These are phyloP conservation scores for Polyplosphaeria fusca DNA, from an alignment of 495 filamentous ascomycete species.

Conservation along the genomic window DNA sequence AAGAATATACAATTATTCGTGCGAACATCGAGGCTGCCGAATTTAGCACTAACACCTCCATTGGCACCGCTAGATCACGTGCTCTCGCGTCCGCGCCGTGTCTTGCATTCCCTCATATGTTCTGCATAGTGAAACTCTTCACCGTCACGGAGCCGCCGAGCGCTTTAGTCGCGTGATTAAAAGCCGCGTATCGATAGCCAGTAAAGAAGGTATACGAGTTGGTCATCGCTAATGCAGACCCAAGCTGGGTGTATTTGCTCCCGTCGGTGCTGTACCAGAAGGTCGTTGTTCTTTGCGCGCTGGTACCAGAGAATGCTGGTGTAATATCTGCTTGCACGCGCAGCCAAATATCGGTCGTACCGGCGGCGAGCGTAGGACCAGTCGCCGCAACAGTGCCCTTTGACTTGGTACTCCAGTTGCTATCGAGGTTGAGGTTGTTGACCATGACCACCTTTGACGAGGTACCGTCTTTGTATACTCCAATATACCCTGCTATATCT, in stretches of 20 bases:
- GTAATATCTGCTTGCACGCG: conserved; percentile 45
- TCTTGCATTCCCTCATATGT: background rate
- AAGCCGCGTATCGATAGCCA: conserved; percentile 57
- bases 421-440: conserved; percentile 31
- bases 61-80: too few species aligned
- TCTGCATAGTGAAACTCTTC: conserved; percentile 33
- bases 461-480: conserved; percentile 39
- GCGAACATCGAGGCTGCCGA: too few species aligned
- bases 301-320: conserved; percentile 32
- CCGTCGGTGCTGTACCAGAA: conserved; percentile 57
- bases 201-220: conserved; percentile 53
- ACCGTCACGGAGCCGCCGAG: conserved; percentile 51
- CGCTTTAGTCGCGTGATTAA: conserved; percentile 55
- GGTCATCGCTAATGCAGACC: conserved; percentile 43
- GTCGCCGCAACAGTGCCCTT: conserved; percentile 42
- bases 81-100: too few species aligned
- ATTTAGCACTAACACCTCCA: too few species aligned
- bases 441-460: conserved; percentile 35
- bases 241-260: conserved; percentile 44
- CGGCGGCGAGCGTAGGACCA: conserved; percentile 22
- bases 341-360: conserved; percentile 43
- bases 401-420: conserved; percentile 44
- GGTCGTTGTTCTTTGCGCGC: conserved; percentile 33
- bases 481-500: conserved; percentile 53
- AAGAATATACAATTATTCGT: too few species aligned